Evolutionary conservation across 1,139 yeast genomes (phyloP).

Genomic region (Taphrina pruni): DNA sequence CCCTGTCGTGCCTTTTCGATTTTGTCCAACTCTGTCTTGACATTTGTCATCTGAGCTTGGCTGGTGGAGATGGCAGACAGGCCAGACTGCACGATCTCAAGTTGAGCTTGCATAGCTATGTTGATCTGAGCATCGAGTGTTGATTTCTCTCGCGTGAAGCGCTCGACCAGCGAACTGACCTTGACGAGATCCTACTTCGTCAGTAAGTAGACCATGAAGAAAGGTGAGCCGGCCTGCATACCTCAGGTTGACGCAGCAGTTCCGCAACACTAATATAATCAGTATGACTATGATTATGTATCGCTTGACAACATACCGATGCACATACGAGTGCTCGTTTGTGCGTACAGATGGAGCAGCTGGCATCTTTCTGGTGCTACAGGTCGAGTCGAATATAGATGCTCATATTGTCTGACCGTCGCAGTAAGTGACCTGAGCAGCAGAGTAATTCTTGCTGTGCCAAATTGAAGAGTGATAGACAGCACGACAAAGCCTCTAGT

Average conservation of each 20-base stretch:
- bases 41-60: slow-evolving; percentile 48
- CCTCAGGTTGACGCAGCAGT: slow-evolving; percentile 49
- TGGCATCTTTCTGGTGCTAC: neutral
- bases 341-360: slow-evolving; percentile 6
- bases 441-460: too few species aligned
- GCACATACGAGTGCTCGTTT: slow-evolving; percentile 13
- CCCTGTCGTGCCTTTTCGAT: slow-evolving; percentile 49
- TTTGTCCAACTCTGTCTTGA: slow-evolving; percentile 49
- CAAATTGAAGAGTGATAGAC: too few species aligned
- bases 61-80: slow-evolving; percentile 50
- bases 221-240: slow-evolving; percentile 42
- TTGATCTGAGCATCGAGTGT: slow-evolving; percentile 74
- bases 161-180: slow-evolving; percentile 62
- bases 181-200: slow-evolving; percentile 59
- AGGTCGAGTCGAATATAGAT: neutral
- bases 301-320: slow-evolving; percentile 1
- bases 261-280: slow-evolving; percentile 43
- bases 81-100: slow-evolving; percentile 59
- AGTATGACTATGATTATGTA: neutral
- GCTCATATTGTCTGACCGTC: too few species aligned
- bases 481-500: too few species aligned
- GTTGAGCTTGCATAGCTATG: slow-evolving; percentile 66
- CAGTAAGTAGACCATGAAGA: slow-evolving; percentile 2
- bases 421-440: too few species aligned
- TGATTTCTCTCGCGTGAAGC: slow-evolving; percentile 70